Evolutionary conservation across 176 grass and related monocot species (phyloP), one percentile per base, ranked within the genome.

Genomic region (Oryza australiensis): DNA sequence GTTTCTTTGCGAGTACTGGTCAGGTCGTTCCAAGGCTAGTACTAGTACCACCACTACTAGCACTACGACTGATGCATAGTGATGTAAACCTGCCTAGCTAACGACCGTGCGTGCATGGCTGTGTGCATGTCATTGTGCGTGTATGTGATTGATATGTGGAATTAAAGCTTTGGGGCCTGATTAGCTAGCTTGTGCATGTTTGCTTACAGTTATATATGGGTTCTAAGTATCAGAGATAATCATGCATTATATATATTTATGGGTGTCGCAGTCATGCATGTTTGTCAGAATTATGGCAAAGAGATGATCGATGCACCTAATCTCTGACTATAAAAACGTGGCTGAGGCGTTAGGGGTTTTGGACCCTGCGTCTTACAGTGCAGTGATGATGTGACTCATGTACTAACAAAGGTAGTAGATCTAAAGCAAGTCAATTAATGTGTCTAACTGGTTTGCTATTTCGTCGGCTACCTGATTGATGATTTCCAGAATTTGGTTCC

Each of bases 31-130:
- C 83, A 82, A 81, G 43, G 42, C 63, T 40, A 71, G 72, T 75
- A 85, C 75, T 79, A 37, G 33, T 53, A 82, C 49, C 57, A 57
- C 59, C 33, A 72, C 74, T 71, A 72, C 74, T 71, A 30, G 71
- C 64, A 23, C 23, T 45, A 29, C 62, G 55, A 60, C 55, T 60
- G 22, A 83, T 60, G 70, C 24, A 77, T 67, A 60, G 45, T 78
- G 83, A 82, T 86, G 60, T 77, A 78, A 86, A 78, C 83, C 83
- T 78, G 73, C 79, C 72, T 82, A 66, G 72, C 78, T 26, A 55
- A 20, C 18, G 51, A 55, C 5, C 51, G 20, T 55, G 51, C 51
- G 20, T 55, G 51, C 51, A 55, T 55, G 20, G 51, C 20, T n/a
- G 51, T 46, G 43, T 55, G 20, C 51, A 55, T 55, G 51, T 55